Evolutionary conservation across 2,329 filamentous ascomycete species (phyloP).

Genomic region (Botryotinia calthae): DNA sequence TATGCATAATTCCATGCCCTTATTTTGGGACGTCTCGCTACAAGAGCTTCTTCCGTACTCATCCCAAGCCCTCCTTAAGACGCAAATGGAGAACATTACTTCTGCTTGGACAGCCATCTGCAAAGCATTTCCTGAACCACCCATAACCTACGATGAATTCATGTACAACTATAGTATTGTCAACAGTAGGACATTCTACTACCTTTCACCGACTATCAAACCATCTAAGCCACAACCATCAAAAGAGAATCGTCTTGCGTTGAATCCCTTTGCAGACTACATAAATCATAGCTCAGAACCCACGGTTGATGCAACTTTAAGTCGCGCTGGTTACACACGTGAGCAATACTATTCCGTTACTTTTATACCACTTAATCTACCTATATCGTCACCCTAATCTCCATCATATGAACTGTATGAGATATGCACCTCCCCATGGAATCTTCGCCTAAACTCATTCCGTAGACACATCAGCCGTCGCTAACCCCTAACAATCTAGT

Average conservation of each 20-base stretch:
- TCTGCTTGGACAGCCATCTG: slow-evolving; percentile 49
- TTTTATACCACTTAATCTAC: background rate
- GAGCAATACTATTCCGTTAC: background rate
- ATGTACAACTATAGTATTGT: slow-evolving; percentile 58
- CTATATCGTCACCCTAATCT: no score
- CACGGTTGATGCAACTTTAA: slow-evolving; percentile 49
- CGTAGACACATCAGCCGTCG: background rate
- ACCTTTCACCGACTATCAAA: slow-evolving; percentile 35
- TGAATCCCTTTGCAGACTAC: slow-evolving; percentile 71
- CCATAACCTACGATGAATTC: slow-evolving; percentile 43
- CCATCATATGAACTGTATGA: background rate
- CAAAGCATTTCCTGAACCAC: slow-evolving; percentile 43
- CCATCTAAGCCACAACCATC: slow-evolving; percentile 43
- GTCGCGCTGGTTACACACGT: slow-evolving; percentile 49
- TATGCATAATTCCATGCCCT: slow-evolving; percentile 56
- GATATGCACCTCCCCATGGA: background rate
- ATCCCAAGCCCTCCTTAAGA: slow-evolving; percentile 47
- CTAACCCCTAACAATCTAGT: slow-evolving; percentile 37
- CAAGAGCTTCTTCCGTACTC: slow-evolving; percentile 47
- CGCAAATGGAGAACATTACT: slow-evolving; percentile 54
- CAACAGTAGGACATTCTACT: slow-evolving; percentile 63
- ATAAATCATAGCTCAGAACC: slow-evolving; percentile 54
- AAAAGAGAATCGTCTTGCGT: slow-evolving; percentile 60
- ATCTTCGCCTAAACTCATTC: background rate
- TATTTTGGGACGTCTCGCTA: slow-evolving; percentile 50